Conservation (phyloP, 202 grass and related monocot genomes). For the Digitaria exilis region DNA sequence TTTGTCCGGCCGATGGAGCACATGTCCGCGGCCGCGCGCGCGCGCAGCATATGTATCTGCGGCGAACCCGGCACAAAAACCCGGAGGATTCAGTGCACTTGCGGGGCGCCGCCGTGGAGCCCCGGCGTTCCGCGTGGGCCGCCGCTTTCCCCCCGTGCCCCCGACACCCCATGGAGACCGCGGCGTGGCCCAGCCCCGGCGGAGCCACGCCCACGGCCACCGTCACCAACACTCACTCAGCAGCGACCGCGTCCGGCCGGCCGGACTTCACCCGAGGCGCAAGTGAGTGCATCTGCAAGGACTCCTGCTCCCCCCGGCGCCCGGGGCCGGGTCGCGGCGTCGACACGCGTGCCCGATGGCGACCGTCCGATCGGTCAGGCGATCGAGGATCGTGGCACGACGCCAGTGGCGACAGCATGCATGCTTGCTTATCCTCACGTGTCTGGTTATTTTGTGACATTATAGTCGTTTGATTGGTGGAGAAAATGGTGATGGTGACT, state of each 20-base stretch:
- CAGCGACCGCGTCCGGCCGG: too few species aligned
- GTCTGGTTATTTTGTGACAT: too few species aligned
- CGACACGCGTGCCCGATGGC: neutral
- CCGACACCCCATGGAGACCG: slow-evolving; percentile 22
- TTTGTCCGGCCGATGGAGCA: slow-evolving; percentile 3
- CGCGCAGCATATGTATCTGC: neutral
- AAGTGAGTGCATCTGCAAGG: neutral
- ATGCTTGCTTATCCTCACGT: neutral
- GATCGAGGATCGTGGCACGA: neutral
- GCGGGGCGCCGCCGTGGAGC: neutral
- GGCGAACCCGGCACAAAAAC: neutral
- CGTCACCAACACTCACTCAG: neutral
- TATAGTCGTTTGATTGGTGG: neutral
- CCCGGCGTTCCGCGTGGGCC: neutral
- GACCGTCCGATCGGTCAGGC: slow-evolving; percentile 12
- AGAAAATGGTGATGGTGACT: neutral
- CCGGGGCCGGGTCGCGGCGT: neutral
- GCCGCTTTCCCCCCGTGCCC: neutral
- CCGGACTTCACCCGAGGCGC: neutral
- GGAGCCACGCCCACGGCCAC: too few species aligned
- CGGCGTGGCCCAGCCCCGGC: too few species aligned
- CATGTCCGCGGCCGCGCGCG: neutral
- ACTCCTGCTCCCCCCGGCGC: neutral
- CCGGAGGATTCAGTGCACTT: neutral
- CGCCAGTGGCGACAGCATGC: too few species aligned